These are phyloP conservation scores for Hypomyces rosellus DNA, from an alignment of 2,329 filamentous ascomycete species.

Conservation along the genomic window DNA sequence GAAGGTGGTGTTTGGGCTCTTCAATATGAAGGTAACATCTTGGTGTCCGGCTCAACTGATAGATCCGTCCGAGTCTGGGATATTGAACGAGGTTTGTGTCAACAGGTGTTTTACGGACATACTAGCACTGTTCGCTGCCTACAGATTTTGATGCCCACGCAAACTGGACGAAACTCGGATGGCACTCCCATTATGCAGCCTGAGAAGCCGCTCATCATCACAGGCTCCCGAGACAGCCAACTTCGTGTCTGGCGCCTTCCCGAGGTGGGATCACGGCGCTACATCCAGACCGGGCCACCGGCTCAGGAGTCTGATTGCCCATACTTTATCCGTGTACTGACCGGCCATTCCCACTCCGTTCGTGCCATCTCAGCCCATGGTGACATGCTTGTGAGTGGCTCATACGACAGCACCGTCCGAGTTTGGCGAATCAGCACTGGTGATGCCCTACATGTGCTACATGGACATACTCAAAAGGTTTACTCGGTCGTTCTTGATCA, in stretches of 20 bases:
- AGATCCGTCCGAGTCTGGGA: constrained; percentile 99
- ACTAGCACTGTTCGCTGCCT: constrained; percentile 95
- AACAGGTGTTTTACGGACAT: constrained; percentile 94
- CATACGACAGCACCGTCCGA: constrained; percentile 89
- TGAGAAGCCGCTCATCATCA: constrained; percentile 92
- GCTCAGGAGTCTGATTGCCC: constrained; percentile 76
- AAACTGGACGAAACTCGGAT: constrained; percentile 64
- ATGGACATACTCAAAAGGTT: constrained; percentile 86
- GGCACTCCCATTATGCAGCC: constrained; percentile 82
- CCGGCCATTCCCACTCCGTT: constrained; percentile 87
- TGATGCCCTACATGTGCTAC: constrained; percentile 74
- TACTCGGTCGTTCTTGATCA: constrained; percentile 95
- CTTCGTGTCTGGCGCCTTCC: constrained; percentile 92
- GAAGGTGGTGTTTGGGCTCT: constrained; percentile 97
- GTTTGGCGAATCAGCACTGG: constrained; percentile 98
- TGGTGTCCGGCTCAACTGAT: constrained; percentile 95
- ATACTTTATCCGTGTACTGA: constrained; percentile 84
- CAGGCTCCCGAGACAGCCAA: constrained; percentile 90
- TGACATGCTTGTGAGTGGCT: constrained; percentile 94
- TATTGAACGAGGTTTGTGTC: constrained; percentile 85
- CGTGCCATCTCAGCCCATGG: constrained; percentile 92
- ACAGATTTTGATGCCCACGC: constrained; percentile 83
- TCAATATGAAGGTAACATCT: constrained; percentile 89
- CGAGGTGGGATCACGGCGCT: constrained; percentile 66
- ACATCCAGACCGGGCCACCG: constrained; percentile 73